Evolutionary conservation across 169 alveolate species (phyloP).

Genomic region (Plasmodium vivax): DNA sequence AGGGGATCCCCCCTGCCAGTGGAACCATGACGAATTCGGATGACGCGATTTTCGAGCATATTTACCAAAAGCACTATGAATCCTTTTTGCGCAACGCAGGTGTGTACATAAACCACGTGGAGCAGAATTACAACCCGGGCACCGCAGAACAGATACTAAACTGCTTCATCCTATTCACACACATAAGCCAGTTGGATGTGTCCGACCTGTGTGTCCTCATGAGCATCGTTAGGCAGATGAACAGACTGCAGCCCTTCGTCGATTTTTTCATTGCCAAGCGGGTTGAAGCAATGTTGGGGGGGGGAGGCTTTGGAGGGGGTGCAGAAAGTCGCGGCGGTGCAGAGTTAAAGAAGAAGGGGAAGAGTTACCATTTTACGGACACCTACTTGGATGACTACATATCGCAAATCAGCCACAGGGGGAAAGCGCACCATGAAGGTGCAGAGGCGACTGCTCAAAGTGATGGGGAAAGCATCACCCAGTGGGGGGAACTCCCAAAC

Average conservation of each 20-base stretch:
- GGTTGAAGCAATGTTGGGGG: conserved; percentile 13
- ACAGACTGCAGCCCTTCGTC: conserved; percentile 26
- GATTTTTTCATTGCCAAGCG: conserved; percentile 68
- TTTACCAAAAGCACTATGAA: conserved; percentile 22
- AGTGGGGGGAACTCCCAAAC: neutral
- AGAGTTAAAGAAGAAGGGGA: neutral
- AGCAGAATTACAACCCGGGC: conserved; percentile 8
- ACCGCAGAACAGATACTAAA: conserved; percentile 62
- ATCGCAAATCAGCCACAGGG: neutral
- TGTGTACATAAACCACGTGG: conserved; percentile 5
- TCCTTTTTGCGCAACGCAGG: conserved; percentile 34
- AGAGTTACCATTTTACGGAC: conserved; percentile 35
- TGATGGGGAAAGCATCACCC: neutral
- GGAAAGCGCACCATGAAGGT: neutral
- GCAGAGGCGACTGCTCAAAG: neutral
- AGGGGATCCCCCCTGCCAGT: neutral
- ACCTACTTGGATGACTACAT: conserved; percentile 57
- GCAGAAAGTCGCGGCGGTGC: neutral
- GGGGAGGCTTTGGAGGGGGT: neutral
- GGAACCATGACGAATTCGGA: neutral
- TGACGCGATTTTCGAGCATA: conserved; percentile 29
- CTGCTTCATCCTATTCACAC: conserved; percentile 55
- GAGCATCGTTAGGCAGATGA: conserved; percentile 23
- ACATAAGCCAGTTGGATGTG: conserved; percentile 35
- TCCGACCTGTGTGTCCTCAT: conserved; percentile 23